These are phyloP conservation scores for Roridomyces roridus DNA, from an alignment of 768 basidiomycete genomes.

Conservation along the genomic window DNA sequence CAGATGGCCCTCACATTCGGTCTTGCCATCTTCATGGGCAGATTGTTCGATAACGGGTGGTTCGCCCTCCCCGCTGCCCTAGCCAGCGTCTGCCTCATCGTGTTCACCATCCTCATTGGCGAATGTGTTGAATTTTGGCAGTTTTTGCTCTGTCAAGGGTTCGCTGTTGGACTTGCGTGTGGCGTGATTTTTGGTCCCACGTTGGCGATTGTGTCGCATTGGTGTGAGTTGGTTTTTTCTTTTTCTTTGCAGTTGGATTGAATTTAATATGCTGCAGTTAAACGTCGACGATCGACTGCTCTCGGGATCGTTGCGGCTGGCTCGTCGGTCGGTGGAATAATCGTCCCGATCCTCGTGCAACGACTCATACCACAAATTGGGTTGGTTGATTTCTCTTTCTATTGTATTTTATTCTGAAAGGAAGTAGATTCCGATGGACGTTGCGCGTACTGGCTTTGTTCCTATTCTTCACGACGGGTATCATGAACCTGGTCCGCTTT, in stretches of 20 bases:
- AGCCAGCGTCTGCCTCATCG: conserved; percentile 57
- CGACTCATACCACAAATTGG: conserved; percentile 57
- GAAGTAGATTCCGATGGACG: conserved; percentile 75
- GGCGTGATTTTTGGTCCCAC: conserved; percentile 71
- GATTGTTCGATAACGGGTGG: conserved; percentile 77
- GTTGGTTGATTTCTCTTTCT: conserved; percentile 31
- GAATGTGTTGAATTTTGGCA: conserved; percentile 82
- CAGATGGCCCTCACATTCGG: conserved; percentile 70
- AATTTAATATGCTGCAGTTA: too few relatives aligned
- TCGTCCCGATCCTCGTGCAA: conserved; percentile 68
- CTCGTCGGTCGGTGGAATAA: conserved; percentile 70
- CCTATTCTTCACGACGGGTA: conserved; percentile 53
- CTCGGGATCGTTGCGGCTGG: conserved; percentile 70
- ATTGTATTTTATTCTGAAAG: neutral
- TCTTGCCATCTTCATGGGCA: conserved; percentile 67
- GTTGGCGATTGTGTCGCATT: conserved; percentile 67
- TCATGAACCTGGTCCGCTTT: conserved; percentile 59
- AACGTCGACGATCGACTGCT: conserved; percentile 31
- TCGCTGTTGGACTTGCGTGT: conserved; percentile 65
- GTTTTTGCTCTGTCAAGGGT: conserved; percentile 76
- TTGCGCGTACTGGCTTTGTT: conserved; percentile 75
- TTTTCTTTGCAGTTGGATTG: too few relatives aligned
- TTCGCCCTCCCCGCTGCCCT: conserved; percentile 56
- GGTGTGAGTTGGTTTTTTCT: conserved; percentile 78
- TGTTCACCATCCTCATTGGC: conserved; percentile 67